Evolutionary conservation across 257 asterid genomes (phyloP), one percentile per base, ranked within the genome.

Genomic region (Plantago ovata): DNA sequence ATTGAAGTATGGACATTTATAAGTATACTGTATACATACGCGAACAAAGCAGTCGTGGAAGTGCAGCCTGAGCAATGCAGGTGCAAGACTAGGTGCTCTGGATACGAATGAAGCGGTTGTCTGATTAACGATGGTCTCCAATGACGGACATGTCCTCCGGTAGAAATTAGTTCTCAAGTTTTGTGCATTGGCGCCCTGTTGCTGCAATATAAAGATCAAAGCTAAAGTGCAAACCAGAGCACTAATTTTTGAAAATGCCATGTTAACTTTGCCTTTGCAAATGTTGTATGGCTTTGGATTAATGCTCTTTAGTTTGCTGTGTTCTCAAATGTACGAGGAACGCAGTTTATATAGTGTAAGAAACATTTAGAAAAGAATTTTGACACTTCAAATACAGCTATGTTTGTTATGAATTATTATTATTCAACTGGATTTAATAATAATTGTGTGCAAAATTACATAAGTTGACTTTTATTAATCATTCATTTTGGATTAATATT

Each of bases 11-110:
- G 7, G 1, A 5, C 16, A 12, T 43, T 11, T 43, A 6, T 15
- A n/a, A 32, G 24, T 6, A 3, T 45, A 15, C 51, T 32, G 24
- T 6, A 3, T 45, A 15, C 51, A 15, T 18, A 45, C 95, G 63
- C 84, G 64, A 28, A 83, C 86, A 23, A 85, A 85, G 53, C 95
- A 85, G 55, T 85, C 95, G 13, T 85, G 95, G 38, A 85, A 85
- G 16, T 82, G 86, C 92, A 85, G 69, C 53, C 95, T 70, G 9
- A 85, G 36, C 59, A 85, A 67, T 1, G 95, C 64, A 6, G 88
- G 76, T 20, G 91, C 88, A 7, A 85, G 79, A 2, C 82, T 33
- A 1, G 86, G 87, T 7, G 72, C 80, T 6, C 58, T 56, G 10
- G 74, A 43, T 9, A 86, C 57, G 58, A 62, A 65, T 0, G 20